Base-by-base conservation (phyloP, 805 yeast genomes). In the Barnettozyma sp. region DNA sequence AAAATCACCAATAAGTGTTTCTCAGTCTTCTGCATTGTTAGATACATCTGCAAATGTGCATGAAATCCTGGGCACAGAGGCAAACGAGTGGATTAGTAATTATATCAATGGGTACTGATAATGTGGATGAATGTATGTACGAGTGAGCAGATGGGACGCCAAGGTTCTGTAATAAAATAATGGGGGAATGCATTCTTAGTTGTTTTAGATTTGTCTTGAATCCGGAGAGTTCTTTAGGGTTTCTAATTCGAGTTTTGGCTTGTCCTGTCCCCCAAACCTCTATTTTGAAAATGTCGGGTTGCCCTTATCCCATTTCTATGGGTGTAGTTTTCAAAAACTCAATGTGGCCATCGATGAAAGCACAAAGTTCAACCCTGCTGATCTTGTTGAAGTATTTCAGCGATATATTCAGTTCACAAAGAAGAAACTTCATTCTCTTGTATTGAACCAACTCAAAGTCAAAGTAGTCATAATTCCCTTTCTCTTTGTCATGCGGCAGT, bases 361-460 rank as follows among this genome's bases (percentile, higher is more conserved):
- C 44, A 51, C 82, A 76, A 22, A 76, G 52, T 15, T 62, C 72
- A 2, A 43, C 40, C 26, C 70, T 55, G 36, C 60, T 56, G 11
- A 71, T 63, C 5, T 61, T 55, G 28, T 62, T 58, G 45, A 71
- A 74, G 24, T 62, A 58, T n/a, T 65, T 65, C 22, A 76, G 49
- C 3, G 67, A 51, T 17, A 74, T 46, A 22, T 68, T 62, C 40
- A 65, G 41, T 26, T 71, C 75, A 52, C 83, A 77, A 12, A 76
- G 46, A 30, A 74, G 58, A 37, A 60, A 61, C 35, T 66, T 58
- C 80, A 76, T 74, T 39, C 70, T 68, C 32, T 61, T 56, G 76
- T 78, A 77, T 45, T 72, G 75, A 16, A 63, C 64, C 31, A 65
- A 56, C 46, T 75, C 82, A 47, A 74, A 71, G 50, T 75, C 82